Evolutionary conservation across 495 filamentous ascomycete species (phyloP).

Genomic region (Neurospora intermedia): DNA sequence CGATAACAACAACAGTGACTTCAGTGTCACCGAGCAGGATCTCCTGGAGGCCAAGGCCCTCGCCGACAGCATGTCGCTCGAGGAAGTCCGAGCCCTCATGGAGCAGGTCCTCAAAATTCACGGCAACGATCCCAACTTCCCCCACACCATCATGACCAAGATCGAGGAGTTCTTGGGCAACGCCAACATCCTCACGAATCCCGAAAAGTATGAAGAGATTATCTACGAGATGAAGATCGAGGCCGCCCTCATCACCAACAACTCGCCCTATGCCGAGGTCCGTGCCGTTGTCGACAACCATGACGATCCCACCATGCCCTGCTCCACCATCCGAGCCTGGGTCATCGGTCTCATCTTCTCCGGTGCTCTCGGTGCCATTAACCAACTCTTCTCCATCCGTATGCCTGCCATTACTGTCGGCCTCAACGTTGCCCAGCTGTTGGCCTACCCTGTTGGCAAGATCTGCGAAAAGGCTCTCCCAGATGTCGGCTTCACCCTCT

Average conservation of each 20-base stretch:
- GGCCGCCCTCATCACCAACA: conserved; percentile 30
- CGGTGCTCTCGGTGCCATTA: conserved; percentile 22
- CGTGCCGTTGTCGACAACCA: conserved; percentile 36
- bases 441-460: conserved; percentile 29
- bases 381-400: conserved; percentile 30
- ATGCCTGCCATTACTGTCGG: conserved; percentile 21
- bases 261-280: conserved; percentile 38
- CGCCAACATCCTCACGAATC: conserved; percentile 15
- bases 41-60: conserved; percentile 16
- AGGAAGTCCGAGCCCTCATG: conserved; percentile 19
- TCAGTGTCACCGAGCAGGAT: conserved; percentile 20
- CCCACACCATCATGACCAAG: conserved; percentile 19
- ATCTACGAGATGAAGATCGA: conserved; percentile 33
- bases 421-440: conserved; percentile 26
- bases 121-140: conserved; percentile 29
- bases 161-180: conserved; percentile 27
- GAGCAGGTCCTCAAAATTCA: conserved; percentile 24
- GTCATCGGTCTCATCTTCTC: conserved; percentile 26
- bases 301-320: conserved; percentile 24
- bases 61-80: conserved; percentile 16
- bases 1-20: not conserved
- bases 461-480: conserved; percentile 22
- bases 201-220: conserved; percentile 19
- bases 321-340: conserved; percentile 27
- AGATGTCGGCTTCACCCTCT: conserved; percentile 27